Base-by-base conservation (phyloP, 768 basidiomycete genomes). In the Sarcomyxa edulis region DNA sequence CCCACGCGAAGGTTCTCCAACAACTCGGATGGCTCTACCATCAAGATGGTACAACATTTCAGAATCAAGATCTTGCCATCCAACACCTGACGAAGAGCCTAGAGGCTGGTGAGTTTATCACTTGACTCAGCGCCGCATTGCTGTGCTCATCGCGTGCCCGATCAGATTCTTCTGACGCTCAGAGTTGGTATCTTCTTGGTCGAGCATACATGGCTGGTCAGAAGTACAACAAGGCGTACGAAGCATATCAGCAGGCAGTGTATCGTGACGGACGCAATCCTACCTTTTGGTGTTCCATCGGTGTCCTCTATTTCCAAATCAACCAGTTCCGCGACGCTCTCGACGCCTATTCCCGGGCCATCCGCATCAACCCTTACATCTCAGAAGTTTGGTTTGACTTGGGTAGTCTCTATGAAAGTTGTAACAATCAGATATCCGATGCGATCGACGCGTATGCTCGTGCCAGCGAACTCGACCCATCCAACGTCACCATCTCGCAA, bases 211-310 rank as follows among this genome's bases (percentile, higher is more conserved):
- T 98, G 93, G 90, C 93, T 11, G 92, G 90, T 12, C 90, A 90
- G 61, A 95, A 97, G 59, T 97, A 97, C 68, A 97, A 96, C 74
- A 97, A 97, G 59, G 96, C 96, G 12, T 98, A 99, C 65, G 95
- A 99, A 60, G 94, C 94, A 0, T 98, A 98, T 58, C 96, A 99
- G 53, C 96, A 99, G 61, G 95, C 96, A 14, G 93, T 99, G 12
- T 98, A 98, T 63, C 88, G 95, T 37, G 96, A 99, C 53, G 96
- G 95, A 15, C 89, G 93, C 42, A 99, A 98, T 58, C 96, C 96
- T 1, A 97, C 96, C 0, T 99, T 97, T 64, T 98, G 96, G 96
- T 98, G 95, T 59, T 95, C 92, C 16, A 99, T 99, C 53, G 96
- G 96, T 32, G 96, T 99, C 1, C 76, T 99, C 1, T 99, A 99